A percentile compares a stretch with the other conserved stretches of the same genome.
Conservation (phyloP, 805 yeast genomes). For the Blastobotrys robertii region DNA sequence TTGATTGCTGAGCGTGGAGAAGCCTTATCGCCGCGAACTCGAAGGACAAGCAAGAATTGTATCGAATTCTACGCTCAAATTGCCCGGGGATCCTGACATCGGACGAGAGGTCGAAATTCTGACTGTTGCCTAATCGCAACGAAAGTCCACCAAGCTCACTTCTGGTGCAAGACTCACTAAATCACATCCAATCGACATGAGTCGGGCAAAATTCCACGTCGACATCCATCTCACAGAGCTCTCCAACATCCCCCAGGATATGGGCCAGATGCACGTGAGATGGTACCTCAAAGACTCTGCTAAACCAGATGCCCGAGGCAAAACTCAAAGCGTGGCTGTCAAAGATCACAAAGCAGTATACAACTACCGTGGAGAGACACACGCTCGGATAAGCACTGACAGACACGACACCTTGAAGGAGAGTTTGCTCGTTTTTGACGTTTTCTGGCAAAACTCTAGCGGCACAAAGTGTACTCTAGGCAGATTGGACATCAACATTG, state of each 20-base stretch:
- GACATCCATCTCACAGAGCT: conserved; percentile 54
- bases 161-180: too few species aligned
- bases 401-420: conserved; percentile 29
- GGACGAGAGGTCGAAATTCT: too few species aligned
- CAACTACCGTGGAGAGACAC: conserved; percentile 33
- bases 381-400: conserved; percentile 34
- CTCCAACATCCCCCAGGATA: conserved; percentile 73
- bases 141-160: too few species aligned
- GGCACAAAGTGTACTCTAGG: conserved; percentile 50
- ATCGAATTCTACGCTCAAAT: too few species aligned
- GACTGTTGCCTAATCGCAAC: too few species aligned
- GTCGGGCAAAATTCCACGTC: conserved; percentile 50
- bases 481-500: conserved; percentile 49
- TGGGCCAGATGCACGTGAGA: conserved; percentile 58
- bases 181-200: too few species aligned
- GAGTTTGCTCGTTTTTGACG: conserved; percentile 33
- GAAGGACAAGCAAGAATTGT: too few species aligned
- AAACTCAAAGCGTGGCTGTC: conserved; percentile 37
- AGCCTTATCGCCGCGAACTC: too few species aligned
- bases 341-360: conserved; percentile 45
- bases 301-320: conserved; percentile 35
- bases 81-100: too few species aligned
- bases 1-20: too few species aligned
- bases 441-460: conserved; percentile 33
- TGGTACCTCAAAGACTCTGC: conserved; percentile 49